These are phyloP conservation scores for Pseudogymnoascus sp. DNA, from an alignment of 2,329 filamentous ascomycete species.

Conservation along the genomic window DNA sequence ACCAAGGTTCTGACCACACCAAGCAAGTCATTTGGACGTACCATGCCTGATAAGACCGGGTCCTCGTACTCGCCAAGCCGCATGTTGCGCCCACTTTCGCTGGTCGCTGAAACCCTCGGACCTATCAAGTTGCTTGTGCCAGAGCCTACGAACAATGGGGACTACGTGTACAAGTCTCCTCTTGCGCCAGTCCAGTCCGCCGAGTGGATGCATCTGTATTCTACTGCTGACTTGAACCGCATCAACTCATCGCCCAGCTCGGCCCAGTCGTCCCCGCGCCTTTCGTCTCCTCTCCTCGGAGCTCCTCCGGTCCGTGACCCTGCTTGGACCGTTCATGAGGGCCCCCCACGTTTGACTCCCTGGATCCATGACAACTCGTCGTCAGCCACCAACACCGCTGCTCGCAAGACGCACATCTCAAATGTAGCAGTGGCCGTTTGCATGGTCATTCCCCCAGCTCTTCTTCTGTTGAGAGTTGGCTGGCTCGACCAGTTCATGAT, in stretches of 20 bases:
- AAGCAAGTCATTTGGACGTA: not conserved
- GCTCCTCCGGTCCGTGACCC: not conserved
- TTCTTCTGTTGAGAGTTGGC: constrained; percentile 22
- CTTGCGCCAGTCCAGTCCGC: constrained; percentile 22
- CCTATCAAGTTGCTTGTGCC: not conserved
- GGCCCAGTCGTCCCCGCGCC: not conserved
- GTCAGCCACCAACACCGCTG: constrained; percentile 11
- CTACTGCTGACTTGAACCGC: constrained; percentile 15
- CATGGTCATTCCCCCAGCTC: constrained; percentile 22
- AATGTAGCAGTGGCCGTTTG: constrained; percentile 20
- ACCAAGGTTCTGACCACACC: not conserved
- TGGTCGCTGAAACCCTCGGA: not conserved
- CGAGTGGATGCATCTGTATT: constrained; percentile 24
- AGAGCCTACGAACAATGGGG: constrained; percentile 1
- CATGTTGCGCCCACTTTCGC: not conserved
- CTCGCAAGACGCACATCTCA: constrained; percentile 19
- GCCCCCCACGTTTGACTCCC: constrained; percentile 16
- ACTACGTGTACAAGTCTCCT: constrained; percentile 24
- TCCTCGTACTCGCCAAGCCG: not conserved
- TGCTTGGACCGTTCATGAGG: constrained; percentile 1
- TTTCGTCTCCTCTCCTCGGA: not conserved
- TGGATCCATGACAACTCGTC: constrained; percentile 17
- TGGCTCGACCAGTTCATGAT: constrained; percentile 21
- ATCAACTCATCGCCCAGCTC: constrained; percentile 11
- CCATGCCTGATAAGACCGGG: not conserved